Conservation (phyloP, 2,329 filamentous ascomycete genomes). For the Aspergillus niger region DNA sequence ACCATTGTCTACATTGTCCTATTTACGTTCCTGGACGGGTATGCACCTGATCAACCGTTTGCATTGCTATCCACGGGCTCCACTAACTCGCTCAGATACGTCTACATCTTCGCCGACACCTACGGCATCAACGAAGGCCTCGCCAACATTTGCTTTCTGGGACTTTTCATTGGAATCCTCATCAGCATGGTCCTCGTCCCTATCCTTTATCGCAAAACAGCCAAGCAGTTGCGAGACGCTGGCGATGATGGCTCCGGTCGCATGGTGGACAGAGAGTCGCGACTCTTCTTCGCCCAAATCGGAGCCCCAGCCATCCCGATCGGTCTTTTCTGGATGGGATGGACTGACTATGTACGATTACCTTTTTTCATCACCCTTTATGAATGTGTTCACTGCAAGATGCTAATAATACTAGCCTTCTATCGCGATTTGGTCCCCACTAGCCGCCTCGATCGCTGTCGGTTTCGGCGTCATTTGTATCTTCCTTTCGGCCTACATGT, state of each 20-base stretch:
- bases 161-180: conserved; percentile 47
- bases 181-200: conserved; percentile 44
- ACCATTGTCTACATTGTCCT: conserved; percentile 34
- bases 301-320: conserved; percentile 54
- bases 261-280: conserved; percentile 47
- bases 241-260: conserved; percentile 6
- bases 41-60: not conserved
- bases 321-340: conserved; percentile 60
- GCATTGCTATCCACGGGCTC: not conserved
- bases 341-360: conserved; percentile 42
- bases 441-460: conserved; percentile 55
- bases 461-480: conserved; percentile 52
- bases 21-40: conserved; percentile 43
- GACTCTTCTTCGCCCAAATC: conserved; percentile 56
- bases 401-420: conserved; percentile 21
- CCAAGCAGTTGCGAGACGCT: conserved; percentile 36
- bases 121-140: conserved; percentile 51
- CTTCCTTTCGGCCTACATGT: conserved; percentile 55
- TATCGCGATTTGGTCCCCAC: conserved; percentile 54
- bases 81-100: conserved; percentile 32
- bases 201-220: conserved; percentile 49
- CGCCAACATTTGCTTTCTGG: conserved; percentile 51
- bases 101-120: conserved; percentile 53
- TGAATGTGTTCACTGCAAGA: too few species aligned
- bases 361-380: too few species aligned